These are phyloP conservation scores for Cercospora sesami DNA, from an alignment of 2,329 filamentous ascomycete genomes.

Conservation along the genomic window DNA sequence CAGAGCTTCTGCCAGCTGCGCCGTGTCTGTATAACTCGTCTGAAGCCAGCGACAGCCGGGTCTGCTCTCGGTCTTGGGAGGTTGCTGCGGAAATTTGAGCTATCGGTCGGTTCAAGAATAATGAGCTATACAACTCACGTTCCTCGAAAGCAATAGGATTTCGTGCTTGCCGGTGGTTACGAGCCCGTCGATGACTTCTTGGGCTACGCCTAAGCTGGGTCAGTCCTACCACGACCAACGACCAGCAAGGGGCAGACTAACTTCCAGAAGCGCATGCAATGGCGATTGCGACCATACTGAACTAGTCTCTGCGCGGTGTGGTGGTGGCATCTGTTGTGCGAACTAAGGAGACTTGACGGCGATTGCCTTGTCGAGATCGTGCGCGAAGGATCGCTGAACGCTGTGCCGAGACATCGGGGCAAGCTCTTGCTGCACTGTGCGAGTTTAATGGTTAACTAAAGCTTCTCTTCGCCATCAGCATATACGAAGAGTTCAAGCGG, in stretches of 20 bases:
- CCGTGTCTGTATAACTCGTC: background rate
- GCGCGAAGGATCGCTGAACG: background rate
- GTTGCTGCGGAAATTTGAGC: background rate
- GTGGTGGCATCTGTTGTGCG: background rate
- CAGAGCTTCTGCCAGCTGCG: background rate
- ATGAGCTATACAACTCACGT: background rate
- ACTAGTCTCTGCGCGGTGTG: background rate
- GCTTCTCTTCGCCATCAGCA: background rate
- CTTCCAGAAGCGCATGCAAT: background rate
- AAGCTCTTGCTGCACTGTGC: background rate
- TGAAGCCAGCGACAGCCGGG: background rate
- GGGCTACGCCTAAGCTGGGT: background rate
- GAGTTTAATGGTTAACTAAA: background rate
- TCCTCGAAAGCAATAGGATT: background rate
- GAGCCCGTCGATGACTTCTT: background rate
- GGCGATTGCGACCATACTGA: background rate
- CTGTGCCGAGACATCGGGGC: background rate
- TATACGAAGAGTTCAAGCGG: background rate
- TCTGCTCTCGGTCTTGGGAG: background rate
- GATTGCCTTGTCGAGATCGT: background rate
- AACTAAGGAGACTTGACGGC: background rate
- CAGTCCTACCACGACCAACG: background rate
- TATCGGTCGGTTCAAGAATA: background rate
- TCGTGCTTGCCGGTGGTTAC: background rate
- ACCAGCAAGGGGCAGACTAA: background rate